These are phyloP conservation scores for Sanguinoderma infundibulare DNA, from an alignment of 1,284 basidiomycete genomes.

Conservation along the genomic window DNA sequence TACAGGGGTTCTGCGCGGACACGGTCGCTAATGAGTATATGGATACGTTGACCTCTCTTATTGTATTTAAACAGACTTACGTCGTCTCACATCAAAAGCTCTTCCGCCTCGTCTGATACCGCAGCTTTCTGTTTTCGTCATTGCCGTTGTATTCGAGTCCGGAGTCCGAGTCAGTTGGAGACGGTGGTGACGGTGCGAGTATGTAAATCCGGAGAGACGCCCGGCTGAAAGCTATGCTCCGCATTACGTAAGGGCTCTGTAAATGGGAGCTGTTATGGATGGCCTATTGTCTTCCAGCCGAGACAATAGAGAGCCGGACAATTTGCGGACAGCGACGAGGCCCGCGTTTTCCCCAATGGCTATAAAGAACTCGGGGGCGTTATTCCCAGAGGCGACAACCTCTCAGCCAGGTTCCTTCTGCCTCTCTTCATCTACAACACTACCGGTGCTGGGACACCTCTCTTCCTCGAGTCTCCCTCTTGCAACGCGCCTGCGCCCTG, in stretches of 20 bases:
- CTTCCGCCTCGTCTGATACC: background rate
- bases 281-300: slow-evolving; percentile 19
- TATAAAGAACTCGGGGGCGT: slow-evolving; percentile 5
- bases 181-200: background rate
- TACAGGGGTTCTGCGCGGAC: background rate
- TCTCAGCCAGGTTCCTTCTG: background rate
- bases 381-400: background rate
- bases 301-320: slow-evolving; percentile 24
- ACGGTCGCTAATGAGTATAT: background rate
- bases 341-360: background rate
- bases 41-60: background rate
- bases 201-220: background rate
- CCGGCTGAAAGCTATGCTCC: background rate
- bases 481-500: background rate
- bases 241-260: slow-evolving; percentile 17
- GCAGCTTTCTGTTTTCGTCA: background rate
- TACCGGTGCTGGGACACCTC: slow-evolving; percentile 18
- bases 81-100: background rate
- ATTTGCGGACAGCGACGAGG: no score
- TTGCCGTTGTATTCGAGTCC: background rate
- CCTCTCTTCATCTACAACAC: slow-evolving; percentile 6
- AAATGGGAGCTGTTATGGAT: slow-evolving; percentile 26
- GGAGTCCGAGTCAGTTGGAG: background rate
- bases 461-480: slow-evolving; percentile 10
- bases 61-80: background rate